A percentile compares a stretch with the other conserved stretches of the same genome.
Conservation (phyloP, 1,139 yeast genomes). For the Lodderomyces metapsilosis region DNA sequence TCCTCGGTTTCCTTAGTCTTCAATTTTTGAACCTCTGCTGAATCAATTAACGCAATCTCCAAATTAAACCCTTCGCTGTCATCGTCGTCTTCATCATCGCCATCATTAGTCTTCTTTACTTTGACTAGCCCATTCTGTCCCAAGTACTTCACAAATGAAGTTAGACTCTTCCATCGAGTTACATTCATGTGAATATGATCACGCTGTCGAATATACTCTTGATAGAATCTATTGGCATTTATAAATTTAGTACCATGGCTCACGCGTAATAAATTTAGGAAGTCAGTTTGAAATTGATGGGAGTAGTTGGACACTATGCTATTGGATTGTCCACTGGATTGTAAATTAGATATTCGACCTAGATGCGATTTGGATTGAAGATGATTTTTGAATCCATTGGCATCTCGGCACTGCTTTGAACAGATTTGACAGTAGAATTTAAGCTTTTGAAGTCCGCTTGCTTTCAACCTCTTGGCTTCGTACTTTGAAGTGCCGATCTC, state of each 20-base stretch:
- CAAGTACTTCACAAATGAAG: slow-evolving; percentile 67
- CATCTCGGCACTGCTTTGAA: slow-evolving; percentile 90
- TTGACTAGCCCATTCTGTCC: slow-evolving; percentile 58
- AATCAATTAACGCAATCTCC: slow-evolving; percentile 31
- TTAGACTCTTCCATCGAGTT: slow-evolving; percentile 72
- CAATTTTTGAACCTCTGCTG: slow-evolving; percentile 12
- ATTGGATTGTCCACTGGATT: slow-evolving; percentile 38
- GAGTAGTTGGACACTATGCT: slow-evolving; percentile 61
- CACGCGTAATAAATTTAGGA: slow-evolving; percentile 58
- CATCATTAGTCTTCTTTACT: slow-evolving; percentile 23
- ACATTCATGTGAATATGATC: slow-evolving; percentile 90
- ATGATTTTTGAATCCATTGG: slow-evolving; percentile 92
- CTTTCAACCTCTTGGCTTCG: slow-evolving; percentile 73
- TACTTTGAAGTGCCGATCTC: slow-evolving; percentile 84
- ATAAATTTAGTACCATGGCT: slow-evolving; percentile 82
- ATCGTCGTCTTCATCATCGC: slow-evolving; percentile 33
- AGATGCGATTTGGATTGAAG: slow-evolving; percentile 74
- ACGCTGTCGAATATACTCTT: slow-evolving; percentile 71
- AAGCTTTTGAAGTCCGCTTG: slow-evolving; percentile 81
- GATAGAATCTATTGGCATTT: slow-evolving; percentile 84
- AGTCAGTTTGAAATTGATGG: slow-evolving; percentile 57
- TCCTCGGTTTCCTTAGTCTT: slow-evolving; percentile 1
- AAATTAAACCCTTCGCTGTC: slow-evolving; percentile 42
- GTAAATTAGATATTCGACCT: slow-evolving; percentile 45
- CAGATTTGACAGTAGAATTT: slow-evolving; percentile 91